Base-by-base conservation (phyloP, 192 early-diverging fungal genomes). In the Lobosporangium transversale region DNA sequence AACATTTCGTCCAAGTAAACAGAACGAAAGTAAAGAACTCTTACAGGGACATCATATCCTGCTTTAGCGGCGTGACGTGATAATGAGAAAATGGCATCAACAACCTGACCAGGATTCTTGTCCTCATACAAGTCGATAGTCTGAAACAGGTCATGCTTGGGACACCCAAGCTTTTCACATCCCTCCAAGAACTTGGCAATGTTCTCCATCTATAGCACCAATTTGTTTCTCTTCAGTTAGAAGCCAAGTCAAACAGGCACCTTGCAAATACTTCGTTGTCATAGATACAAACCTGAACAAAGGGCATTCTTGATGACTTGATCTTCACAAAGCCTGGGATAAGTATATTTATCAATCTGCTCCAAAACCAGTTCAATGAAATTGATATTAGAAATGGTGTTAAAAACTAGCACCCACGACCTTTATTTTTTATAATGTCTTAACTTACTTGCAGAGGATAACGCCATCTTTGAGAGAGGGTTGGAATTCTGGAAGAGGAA, bases 71-170 rank as follows among this genome's bases (percentile, higher is more conserved):
- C 93, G 56, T 90, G 83, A 8, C 93, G 80, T 12, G 89, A 90
- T 2, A 94, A 73, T 9, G 93, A 84, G 51, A 88, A 94, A 26
- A 94, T 83, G 26, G 86, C 85, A 79, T 93, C 89, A 18, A 93
- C 84, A 2, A 94, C 91, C 58, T 88, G 85, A 4, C 81, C 80
- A 45, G 86, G 79, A 78, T 91, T 91, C 83, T 93, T 93, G 53
- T 80, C 78, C 61, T 94, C 93, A 66, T 83, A 94, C 45, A 94
- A 74, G 62, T 94, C 93, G 31, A 94, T 86, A 17, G 93, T 94
- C 74, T 93, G 92, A 75, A 94, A 94, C 4, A 88, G 81, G 53
- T 93, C 91, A 68, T 83, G 81, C 42, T 85, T 82, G 24, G 90
- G 91, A 37, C 90, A 89, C 33, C 93, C 93, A 23, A 92, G 61